These are phyloP conservation scores for Lyophyllum decastes DNA, from an alignment of 768 basidiomycete species.

Conservation along the genomic window DNA sequence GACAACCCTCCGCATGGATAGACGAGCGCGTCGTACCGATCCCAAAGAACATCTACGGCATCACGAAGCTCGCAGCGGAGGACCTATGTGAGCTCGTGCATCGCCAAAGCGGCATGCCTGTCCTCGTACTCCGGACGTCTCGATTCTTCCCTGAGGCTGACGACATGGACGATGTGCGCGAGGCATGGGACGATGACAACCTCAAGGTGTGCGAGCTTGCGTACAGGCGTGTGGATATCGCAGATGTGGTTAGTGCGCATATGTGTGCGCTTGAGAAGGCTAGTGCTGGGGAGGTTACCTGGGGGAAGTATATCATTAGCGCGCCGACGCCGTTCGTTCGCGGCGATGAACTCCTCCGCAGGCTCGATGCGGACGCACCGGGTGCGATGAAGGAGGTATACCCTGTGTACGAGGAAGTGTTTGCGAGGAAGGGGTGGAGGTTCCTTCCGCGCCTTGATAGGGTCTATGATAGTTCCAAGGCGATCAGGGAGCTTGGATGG, in stretches of 20 bases:
- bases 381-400: background rate
- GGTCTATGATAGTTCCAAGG: background rate
- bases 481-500: background rate
- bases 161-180: background rate
- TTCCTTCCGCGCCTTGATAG: background rate
- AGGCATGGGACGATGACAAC: background rate
- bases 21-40: background rate
- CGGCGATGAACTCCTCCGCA: background rate
- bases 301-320: background rate
- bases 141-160: background rate
- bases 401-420: background rate
- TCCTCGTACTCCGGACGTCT: background rate
- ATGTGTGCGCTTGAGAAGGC: background rate
- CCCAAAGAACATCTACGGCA: background rate
- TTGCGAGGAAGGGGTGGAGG: background rate
- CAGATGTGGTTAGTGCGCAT: background rate
- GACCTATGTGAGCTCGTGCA: background rate
- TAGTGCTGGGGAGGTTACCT: background rate
- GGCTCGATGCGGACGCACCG: background rate
- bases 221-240: background rate
- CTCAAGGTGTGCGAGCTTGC: background rate
- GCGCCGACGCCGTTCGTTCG: background rate
- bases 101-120: background rate
- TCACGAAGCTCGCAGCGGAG: background rate
- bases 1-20: background rate